phyloP scores from a whole-genome alignment of 2,329 filamentous ascomycete genomes.

The Aureobasidium leucospermi region DNA sequence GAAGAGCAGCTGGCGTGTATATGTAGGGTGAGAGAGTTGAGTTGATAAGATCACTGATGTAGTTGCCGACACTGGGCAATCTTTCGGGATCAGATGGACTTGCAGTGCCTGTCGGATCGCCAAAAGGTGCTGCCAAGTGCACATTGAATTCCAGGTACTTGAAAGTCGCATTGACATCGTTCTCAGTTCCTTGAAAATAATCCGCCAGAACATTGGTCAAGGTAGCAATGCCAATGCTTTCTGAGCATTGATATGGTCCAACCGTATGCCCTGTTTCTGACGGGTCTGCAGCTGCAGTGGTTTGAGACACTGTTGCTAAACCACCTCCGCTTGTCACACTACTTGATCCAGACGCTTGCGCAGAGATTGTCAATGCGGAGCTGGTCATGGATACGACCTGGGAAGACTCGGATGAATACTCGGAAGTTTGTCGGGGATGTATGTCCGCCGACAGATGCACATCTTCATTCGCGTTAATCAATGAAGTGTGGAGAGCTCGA shows the following conservation, averaged over 20 bases:
- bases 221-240: conserved; percentile 43
- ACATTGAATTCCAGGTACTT: conserved; percentile 51
- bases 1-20: conserved; percentile 47
- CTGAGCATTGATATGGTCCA: conserved; percentile 49
- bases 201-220: conserved; percentile 45
- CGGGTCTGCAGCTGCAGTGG: not conserved
- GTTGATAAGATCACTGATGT: conserved; percentile 43
- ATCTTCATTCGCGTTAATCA: not conserved
- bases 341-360: not conserved
- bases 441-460: not conserved
- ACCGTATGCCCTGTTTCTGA: conserved; percentile 29
- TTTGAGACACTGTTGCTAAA: not conserved
- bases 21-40: conserved; percentile 42
- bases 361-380: not conserved
- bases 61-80: conserved; percentile 38
- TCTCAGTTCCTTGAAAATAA: conserved; percentile 47
- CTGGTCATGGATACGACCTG: not conserved
- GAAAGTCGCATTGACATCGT: conserved; percentile 48
- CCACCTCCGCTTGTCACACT: not conserved
- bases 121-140: conserved; percentile 45
- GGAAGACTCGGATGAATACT: not conserved
- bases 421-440: conserved; percentile 6
- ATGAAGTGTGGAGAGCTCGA: not conserved
- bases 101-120: conserved; percentile 36
- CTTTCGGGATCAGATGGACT: conserved; percentile 32